Conservation (phyloP, 1,284 basidiomycete genomes). For the Austroboletus novae-zelandiae region DNA sequence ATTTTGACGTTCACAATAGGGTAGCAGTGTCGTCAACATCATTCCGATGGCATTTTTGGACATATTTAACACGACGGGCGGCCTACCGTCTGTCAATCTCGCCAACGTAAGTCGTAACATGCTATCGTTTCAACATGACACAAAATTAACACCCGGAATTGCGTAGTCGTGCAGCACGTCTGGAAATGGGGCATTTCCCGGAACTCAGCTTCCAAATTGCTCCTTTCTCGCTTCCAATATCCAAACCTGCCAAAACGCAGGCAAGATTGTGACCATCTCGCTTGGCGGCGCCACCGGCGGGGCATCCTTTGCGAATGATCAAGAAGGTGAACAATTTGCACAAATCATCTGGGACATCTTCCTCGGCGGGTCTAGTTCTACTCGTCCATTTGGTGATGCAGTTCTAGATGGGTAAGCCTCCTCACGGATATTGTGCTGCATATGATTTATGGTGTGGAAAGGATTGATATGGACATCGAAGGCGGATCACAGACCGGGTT, state of each 20-base stretch:
- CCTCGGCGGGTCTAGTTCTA: slow-evolving; percentile 47
- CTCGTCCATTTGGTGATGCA: slow-evolving; percentile 60
- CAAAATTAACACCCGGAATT: background rate
- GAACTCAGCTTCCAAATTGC: slow-evolving; percentile 60
- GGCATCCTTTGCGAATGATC: slow-evolving; percentile 47
- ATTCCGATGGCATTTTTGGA: slow-evolving; percentile 63
- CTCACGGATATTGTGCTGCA: background rate
- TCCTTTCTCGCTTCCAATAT: slow-evolving; percentile 55
- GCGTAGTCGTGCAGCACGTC: slow-evolving; percentile 40
- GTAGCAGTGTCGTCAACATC: slow-evolving; percentile 23
- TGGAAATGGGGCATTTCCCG: slow-evolving; percentile 46
- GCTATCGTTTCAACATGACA: background rate
- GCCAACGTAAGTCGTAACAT: slow-evolving; percentile 45
- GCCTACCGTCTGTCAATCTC: slow-evolving; percentile 58
- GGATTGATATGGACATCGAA: slow-evolving; percentile 68
- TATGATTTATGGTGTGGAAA: slow-evolving; percentile 21
- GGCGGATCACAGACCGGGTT: slow-evolving; percentile 53
- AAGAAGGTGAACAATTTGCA: slow-evolving; percentile 52
- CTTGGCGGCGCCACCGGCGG: slow-evolving; percentile 62
- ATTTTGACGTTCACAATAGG: slow-evolving; percentile 3
- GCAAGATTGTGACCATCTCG: slow-evolving; percentile 65
- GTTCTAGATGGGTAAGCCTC: slow-evolving; percentile 59
- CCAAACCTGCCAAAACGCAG: slow-evolving; percentile 56
- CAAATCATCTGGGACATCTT: slow-evolving; percentile 66
- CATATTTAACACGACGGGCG: slow-evolving; percentile 53